phyloP scores from a whole-genome alignment of 2,329 filamentous ascomycete species.

The Tolypocladium inflatum region DNA sequence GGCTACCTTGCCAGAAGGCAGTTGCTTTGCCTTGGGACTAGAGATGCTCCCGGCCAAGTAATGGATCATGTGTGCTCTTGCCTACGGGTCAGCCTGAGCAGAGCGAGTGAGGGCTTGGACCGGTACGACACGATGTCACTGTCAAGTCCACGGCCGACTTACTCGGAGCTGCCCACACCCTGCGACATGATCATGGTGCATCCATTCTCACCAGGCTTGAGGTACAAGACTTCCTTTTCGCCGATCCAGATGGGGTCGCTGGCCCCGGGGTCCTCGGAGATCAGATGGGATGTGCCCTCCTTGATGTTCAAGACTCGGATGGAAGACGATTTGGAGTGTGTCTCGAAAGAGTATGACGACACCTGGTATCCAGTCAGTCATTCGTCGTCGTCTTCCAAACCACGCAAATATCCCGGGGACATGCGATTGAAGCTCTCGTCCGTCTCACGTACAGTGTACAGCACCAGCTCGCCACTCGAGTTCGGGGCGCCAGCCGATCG shows the following conservation, averaged over 20 bases:
- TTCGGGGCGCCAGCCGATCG: slow-evolving; percentile 65
- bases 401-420: neutral
- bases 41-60: slow-evolving; percentile 43
- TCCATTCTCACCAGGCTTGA: slow-evolving; percentile 41
- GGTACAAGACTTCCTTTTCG: slow-evolving; percentile 49
- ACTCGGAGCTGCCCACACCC: slow-evolving; percentile 27
- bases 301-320: slow-evolving; percentile 62
- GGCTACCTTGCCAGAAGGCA: slow-evolving; percentile 39
- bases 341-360: slow-evolving; percentile 71
- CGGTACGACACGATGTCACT: neutral
- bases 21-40: slow-evolving; percentile 48
- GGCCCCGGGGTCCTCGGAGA: slow-evolving; percentile 56
- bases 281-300: slow-evolving; percentile 52
- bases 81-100: neutral
- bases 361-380: slow-evolving; percentile 27
- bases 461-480: slow-evolving; percentile 48
- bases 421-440: neutral
- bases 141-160: slow-evolving; percentile 12
- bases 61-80: slow-evolving; percentile 34
- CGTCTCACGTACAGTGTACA: slow-evolving; percentile 48
- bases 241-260: slow-evolving; percentile 71
- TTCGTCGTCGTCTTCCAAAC: neutral
- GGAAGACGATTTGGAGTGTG: slow-evolving; percentile 59
- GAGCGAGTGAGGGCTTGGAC: neutral
- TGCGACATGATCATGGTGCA: slow-evolving; percentile 35